phyloP scores from a whole-genome alignment of 768 basidiomycete genomes.

The Leccinum ochraceum region DNA sequence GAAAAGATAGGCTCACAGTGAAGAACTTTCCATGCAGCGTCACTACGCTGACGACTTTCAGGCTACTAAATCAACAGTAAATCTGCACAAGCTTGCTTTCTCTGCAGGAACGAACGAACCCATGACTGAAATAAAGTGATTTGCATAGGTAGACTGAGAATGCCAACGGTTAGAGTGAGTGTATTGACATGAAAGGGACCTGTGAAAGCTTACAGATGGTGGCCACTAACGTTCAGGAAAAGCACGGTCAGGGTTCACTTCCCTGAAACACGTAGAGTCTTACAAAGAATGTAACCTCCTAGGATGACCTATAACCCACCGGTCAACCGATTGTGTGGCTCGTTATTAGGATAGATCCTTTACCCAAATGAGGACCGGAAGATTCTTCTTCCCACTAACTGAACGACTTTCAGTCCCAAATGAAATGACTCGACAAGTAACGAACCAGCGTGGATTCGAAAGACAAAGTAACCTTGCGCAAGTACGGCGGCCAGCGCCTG shows the following conservation, averaged over 20 bases:
- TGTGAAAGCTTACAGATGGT: not conserved
- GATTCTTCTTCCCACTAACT: conserved; percentile 11
- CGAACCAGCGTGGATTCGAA: conserved; percentile 15
- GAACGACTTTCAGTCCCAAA: not conserved
- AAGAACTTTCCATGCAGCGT: not conserved
- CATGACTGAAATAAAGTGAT: not conserved
- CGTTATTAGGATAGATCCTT: not conserved
- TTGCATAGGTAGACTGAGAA: conserved; percentile 9
- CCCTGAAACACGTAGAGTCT: not conserved
- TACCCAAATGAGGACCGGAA: conserved; percentile 14
- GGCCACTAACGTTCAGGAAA: not conserved
- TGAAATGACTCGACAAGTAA: not conserved
- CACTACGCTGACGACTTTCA: not conserved
- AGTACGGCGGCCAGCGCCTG: conserved; percentile 5
- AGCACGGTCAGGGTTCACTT: not conserved
- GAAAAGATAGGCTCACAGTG: not conserved
- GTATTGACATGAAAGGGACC: not conserved
- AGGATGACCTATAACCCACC: not conserved
- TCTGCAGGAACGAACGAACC: conserved; percentile 3
- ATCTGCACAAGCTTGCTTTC: not conserved
- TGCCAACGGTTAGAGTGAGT: not conserved
- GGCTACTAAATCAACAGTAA: not conserved
- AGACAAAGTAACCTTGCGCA: conserved; percentile 14
- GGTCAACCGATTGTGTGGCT: not conserved
- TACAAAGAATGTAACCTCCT: conserved; percentile 13